A percentile compares a stretch with the other conserved stretches of the same genome.
Evolutionary conservation across 78 protist species (phyloP).

Genomic region (Dictyostelium citrinum): DNA sequence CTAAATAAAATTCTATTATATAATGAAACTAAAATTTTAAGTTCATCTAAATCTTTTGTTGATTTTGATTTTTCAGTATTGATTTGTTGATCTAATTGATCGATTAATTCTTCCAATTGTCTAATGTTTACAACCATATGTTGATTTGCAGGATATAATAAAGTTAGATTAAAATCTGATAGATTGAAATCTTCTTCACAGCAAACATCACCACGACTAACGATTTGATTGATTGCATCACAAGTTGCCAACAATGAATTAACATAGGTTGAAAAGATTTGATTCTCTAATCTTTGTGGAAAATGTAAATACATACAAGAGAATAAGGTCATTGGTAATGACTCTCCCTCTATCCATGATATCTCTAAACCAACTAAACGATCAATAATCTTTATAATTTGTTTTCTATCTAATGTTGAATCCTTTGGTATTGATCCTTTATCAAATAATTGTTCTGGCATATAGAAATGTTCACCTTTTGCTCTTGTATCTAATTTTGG

Average conservation of each 20-base stretch:
- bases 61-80: background rate
- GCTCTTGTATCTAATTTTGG: constrained; percentile 17
- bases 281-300: constrained; percentile 2
- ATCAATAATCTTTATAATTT: constrained; percentile 42
- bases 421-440: constrained; percentile 12
- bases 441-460: constrained; percentile 30
- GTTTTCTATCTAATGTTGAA: background rate
- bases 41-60: background rate
- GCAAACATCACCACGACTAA: constrained; percentile 46
- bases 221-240: background rate
- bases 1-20: constrained; percentile 21
- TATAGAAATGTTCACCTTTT: background rate
- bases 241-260: constrained; percentile 22
- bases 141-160: background rate
- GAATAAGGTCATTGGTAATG: constrained; percentile 35
- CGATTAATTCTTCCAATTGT: background rate
- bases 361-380: constrained; percentile 2
- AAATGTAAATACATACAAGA: constrained; percentile 52
- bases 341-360: constrained; percentile 32
- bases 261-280: background rate
- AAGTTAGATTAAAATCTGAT: background rate
- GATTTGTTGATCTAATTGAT: background rate
- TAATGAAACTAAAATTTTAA: background rate
- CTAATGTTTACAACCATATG: constrained; percentile 12
- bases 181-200: constrained; percentile 61